Evolutionary conservation across 225 moss, liverwort and hornwort species (phyloP), one percentile per base, ranked within the genome.

Genomic region (Climacium dendroides): DNA sequence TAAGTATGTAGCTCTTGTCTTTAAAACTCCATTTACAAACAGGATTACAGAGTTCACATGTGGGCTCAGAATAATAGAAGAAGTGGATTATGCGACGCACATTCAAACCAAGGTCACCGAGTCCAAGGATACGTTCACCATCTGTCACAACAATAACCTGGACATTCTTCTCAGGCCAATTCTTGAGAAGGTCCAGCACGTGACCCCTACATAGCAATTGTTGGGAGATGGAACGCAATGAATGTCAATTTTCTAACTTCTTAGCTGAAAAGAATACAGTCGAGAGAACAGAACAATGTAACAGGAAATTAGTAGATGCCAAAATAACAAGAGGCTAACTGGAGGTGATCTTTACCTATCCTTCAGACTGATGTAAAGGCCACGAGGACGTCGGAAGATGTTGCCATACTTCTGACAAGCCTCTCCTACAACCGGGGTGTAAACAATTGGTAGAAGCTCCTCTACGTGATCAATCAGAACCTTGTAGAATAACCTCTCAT

Each of bases 371-470:
- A 98, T 95, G 88, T 97, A 98, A 66, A 98, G 96, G 53, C 98
- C 98, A 79, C 84, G 94, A 22, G 98, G 96, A 83, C 95, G 94
- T 85, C 96, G 93, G 89, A 96, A 96, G 83, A 98, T 94, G 79
- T 94, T 92, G 85, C 98, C 97, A 81, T 98, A 98, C 86, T 98
- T 97, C 74, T 98, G 96, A 87, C 98, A 98, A 50, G 97, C 98
- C 91, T 98, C 98, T 87, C 98, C 98, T 55, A 98, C 98, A 79
- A 97, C 96, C 32, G 97, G 97, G 67, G 97, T 98, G 86, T 98
- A 98, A 45, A 97, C 98, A 86, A 96, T 71, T 32, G 98, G 96
- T 74, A 98, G 87, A 82, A 98, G 94, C 89, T 98, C 96, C 81
- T 96, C 95, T 55, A 97, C 98, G 86, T 96, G 89, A 50, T 98